Conservation (phyloP, 2,329 filamentous ascomycete species). For the Paecilomyces niveus region DNA sequence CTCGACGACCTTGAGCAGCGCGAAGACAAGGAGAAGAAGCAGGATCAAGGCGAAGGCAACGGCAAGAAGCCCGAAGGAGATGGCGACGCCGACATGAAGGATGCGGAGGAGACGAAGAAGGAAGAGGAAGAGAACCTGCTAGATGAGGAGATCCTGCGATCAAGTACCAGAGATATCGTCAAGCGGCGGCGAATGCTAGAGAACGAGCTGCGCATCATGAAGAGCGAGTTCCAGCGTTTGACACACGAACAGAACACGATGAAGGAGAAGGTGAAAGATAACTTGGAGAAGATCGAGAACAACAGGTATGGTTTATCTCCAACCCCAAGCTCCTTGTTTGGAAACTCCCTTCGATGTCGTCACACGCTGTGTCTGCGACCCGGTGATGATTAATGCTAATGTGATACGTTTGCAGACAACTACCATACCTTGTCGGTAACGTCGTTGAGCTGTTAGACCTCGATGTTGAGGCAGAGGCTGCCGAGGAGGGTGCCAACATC, state of each 20-base stretch:
- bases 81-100: slow-evolving; percentile 86
- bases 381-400: slow-evolving; percentile 8
- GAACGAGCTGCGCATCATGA: slow-evolving; percentile 98
- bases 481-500: slow-evolving; percentile 97
- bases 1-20: slow-evolving; percentile 75
- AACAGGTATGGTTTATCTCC: slow-evolving; percentile 64
- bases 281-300: slow-evolving; percentile 97
- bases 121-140: slow-evolving; percentile 72
- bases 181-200: slow-evolving; percentile 87
- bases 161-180: slow-evolving; percentile 90
- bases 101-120: slow-evolving; percentile 58
- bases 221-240: slow-evolving; percentile 89
- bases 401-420: slow-evolving; percentile 57
- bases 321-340: slow-evolving; percentile 15
- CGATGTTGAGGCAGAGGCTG: slow-evolving; percentile 90
- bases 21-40: slow-evolving; percentile 63
- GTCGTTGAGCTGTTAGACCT: slow-evolving; percentile 96
- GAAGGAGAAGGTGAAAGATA: slow-evolving; percentile 99
- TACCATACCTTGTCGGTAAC: slow-evolving; percentile 96
- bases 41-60: slow-evolving; percentile 49
- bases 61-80: slow-evolving; percentile 53
- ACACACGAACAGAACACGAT: slow-evolving; percentile 93
- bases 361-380: neutral
- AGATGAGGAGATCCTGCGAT: slow-evolving; percentile 85
- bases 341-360: slow-evolving; percentile 5